Evolutionary conservation across 2,329 filamentous ascomycete genomes (phyloP), one percentile per base, ranked within the genome.

Genomic region (Fusarium citri): DNA sequence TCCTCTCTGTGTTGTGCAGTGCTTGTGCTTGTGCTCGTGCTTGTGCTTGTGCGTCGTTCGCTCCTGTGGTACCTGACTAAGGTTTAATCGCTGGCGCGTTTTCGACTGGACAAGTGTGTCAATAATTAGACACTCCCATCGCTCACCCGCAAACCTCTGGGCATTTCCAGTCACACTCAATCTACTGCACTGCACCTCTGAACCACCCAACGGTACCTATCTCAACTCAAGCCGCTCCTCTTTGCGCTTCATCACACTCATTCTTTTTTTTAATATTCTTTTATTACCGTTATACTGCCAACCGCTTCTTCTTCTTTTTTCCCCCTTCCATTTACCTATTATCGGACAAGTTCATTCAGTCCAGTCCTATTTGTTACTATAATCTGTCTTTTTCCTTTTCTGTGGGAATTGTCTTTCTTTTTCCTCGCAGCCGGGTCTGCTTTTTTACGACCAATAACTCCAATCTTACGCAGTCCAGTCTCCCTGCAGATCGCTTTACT

Each of bases 401-500:
- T 68, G 65, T 59, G 67, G 49, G 56, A 62, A 70, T 50, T 49
- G 40, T 46, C 34, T 58, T 55, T 64, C 34, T 54, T 65, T 72
- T 62, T 73, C 54, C 43, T 61, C 59, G 73, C 73, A 75, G 73
- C 73, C 72, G 59, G 73, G 73, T 60, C 73, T 75, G 73, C 73
- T 64, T 53, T 64, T 55, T 56, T 55, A 61, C 49, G 34, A 16
- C 16, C 43, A 55, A 55, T 74, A 66, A 65, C 59, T 71, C 64
- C 58, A 73, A 74, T 73, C 71, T 67, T 66, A 60, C 57, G 46
- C 55, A 70, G 48, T 71, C 73, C 55, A 70, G 48, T 71, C 73
- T 73, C 69, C 65, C 64, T 75, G 61, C 68, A 73, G 67, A 48
- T 61, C 48, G 48, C 56, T 51, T 73, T 68, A 43, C 71, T 68